phyloP scores from a whole-genome alignment of 2,329 filamentous ascomycete species.

The Epichloe coenophiala region DNA sequence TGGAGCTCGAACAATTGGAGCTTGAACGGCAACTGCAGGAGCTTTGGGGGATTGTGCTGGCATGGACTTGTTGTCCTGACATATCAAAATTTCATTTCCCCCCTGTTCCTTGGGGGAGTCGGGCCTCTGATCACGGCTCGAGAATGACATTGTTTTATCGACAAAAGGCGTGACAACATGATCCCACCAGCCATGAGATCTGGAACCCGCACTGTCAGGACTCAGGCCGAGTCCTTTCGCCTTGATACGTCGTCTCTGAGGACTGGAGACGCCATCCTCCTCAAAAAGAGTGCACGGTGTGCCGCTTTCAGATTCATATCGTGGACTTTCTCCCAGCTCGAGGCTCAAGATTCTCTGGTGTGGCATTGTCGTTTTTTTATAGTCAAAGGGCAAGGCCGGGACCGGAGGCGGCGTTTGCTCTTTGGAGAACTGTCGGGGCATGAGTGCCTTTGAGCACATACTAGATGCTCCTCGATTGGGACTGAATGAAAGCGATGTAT shows the following conservation, averaged over 20 bases:
- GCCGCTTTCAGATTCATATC: slow-evolving; percentile 35
- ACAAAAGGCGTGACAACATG: slow-evolving; percentile 58
- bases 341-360: slow-evolving; percentile 23
- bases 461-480: slow-evolving; percentile 38
- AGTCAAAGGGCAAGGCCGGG: slow-evolving; percentile 38
- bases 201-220: slow-evolving; percentile 38
- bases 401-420: slow-evolving; percentile 46
- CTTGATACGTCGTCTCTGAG: slow-evolving; percentile 26
- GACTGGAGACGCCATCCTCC: slow-evolving; percentile 42
- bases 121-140: slow-evolving; percentile 21
- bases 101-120: slow-evolving; percentile 18
- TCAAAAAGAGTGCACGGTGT: slow-evolving; percentile 54
- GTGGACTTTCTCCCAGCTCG: slow-evolving; percentile 15
- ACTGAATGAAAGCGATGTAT: slow-evolving; percentile 29
- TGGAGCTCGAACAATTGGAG: slow-evolving; percentile 24
- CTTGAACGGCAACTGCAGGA: slow-evolving; percentile 10
- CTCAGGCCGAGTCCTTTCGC: slow-evolving; percentile 23
- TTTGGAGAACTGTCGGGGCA: slow-evolving; percentile 16
- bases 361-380: slow-evolving; percentile 22
- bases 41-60: slow-evolving; percentile 8
- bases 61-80: slow-evolving; percentile 6
- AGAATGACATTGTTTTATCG: slow-evolving; percentile 30
- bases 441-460: slow-evolving; percentile 45
- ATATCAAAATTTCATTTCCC: slow-evolving; percentile 26
- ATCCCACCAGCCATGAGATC: slow-evolving; percentile 65